Conservation (phyloP, 192 early-diverging fungal species). For the Coemansia sp. region DNA sequence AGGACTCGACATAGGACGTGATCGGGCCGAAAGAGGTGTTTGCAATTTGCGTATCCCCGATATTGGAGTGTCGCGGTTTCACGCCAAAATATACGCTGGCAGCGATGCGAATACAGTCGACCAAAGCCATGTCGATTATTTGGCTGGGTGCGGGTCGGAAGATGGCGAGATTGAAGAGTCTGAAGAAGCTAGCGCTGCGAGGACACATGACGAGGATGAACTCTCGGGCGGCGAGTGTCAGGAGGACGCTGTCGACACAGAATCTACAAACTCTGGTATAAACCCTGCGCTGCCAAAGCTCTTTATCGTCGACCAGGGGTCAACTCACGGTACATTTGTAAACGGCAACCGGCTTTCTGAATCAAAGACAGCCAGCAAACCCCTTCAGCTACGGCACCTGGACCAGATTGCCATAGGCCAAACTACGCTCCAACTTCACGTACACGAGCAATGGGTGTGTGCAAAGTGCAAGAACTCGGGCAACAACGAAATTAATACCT, state of each 20-base stretch:
- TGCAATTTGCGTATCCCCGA: constrained; percentile 66
- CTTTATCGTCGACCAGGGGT: constrained; percentile 69
- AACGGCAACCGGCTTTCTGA: constrained; percentile 69
- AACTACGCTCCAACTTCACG: constrained; percentile 66
- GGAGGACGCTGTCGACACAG: neutral
- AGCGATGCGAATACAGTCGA: constrained; percentile 25
- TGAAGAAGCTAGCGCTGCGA: neutral
- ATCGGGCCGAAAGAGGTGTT: constrained; percentile 46
- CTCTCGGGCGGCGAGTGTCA: constrained; percentile 37
- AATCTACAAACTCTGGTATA: neutral
- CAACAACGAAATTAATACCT: constrained; percentile 54
- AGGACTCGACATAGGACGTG: constrained; percentile 63
- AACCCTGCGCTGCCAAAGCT: constrained; percentile 16
- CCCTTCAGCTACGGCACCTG: constrained; percentile 59
- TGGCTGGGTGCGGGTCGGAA: constrained; percentile 27
- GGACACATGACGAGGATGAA: neutral
- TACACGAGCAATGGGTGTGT: constrained; percentile 68
- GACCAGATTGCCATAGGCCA: constrained; percentile 65
- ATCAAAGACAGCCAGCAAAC: constrained; percentile 66
- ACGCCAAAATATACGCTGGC: constrained; percentile 61
- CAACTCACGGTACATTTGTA: constrained; percentile 77
- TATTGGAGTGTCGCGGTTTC: constrained; percentile 68
- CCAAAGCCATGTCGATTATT: neutral
- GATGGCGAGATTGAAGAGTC: constrained; percentile 41
- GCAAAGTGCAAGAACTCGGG: constrained; percentile 61